These are phyloP conservation scores for Colletotrichum cuscutae DNA, from an alignment of 2,329 filamentous ascomycete genomes.

Conservation along the genomic window DNA sequence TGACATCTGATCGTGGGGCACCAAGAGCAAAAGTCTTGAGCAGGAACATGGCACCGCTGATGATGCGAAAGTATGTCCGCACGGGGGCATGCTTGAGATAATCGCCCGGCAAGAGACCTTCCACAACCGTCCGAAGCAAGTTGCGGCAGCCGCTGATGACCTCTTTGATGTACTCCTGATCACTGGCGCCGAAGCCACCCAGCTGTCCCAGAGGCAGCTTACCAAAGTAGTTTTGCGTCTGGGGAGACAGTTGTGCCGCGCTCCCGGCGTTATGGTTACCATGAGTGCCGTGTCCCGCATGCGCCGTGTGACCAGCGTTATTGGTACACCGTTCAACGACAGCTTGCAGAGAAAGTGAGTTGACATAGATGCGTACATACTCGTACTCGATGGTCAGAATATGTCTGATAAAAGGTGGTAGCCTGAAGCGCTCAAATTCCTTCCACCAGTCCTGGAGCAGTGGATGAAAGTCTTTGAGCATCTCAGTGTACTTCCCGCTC, in stretches of 20 bases:
- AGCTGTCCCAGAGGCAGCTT: slow-evolving; percentile 72
- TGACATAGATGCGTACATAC: slow-evolving; percentile 93
- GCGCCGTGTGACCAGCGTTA: slow-evolving; percentile 66
- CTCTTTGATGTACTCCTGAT: slow-evolving; percentile 79
- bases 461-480: slow-evolving; percentile 84
- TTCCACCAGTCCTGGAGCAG: slow-evolving; percentile 82
- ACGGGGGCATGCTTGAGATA: slow-evolving; percentile 87
- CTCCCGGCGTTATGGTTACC: slow-evolving; percentile 49
- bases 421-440: slow-evolving; percentile 82
- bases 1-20: slow-evolving; percentile 81
- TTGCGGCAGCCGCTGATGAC: slow-evolving; percentile 83
- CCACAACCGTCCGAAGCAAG: slow-evolving; percentile 80
- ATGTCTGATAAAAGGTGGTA: slow-evolving; percentile 73
- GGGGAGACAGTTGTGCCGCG: slow-evolving; percentile 64
- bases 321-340: slow-evolving; percentile 93
- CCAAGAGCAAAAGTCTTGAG: slow-evolving; percentile 87
- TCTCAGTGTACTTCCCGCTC: slow-evolving; percentile 82
- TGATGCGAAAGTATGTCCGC: slow-evolving; percentile 86
- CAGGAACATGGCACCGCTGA: slow-evolving; percentile 85
- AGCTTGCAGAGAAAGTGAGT: slow-evolving; percentile 92
- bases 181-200: slow-evolving; percentile 71
- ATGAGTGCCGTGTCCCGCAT: slow-evolving; percentile 39
- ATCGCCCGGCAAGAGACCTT: slow-evolving; percentile 77
- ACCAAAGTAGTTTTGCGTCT: slow-evolving; percentile 73
- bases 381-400: slow-evolving; percentile 96